phyloP scores from a whole-genome alignment of 2,329 filamentous ascomycete genomes.

The Eutypella sp. region DNA sequence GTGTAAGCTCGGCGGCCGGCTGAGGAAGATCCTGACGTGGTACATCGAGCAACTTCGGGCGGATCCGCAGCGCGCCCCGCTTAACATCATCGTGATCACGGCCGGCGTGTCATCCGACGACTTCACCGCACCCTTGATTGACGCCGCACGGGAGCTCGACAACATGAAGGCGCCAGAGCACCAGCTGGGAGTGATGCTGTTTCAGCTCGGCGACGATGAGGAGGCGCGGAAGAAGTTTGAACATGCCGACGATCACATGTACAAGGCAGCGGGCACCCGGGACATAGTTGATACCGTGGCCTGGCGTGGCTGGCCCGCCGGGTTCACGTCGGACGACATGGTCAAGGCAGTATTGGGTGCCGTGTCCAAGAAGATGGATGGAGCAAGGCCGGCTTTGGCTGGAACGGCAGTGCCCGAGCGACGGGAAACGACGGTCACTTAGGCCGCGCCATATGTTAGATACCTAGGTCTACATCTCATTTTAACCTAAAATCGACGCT shows the following conservation, averaged over 20 bases:
- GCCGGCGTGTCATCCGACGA: slow-evolving; percentile 18
- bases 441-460: no score
- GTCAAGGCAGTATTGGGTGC: slow-evolving; percentile 17
- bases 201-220: slow-evolving; percentile 21
- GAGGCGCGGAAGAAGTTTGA: slow-evolving; percentile 17
- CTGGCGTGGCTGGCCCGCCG: slow-evolving; percentile 18
- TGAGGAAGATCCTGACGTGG: slow-evolving; percentile 21
- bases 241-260: slow-evolving; percentile 19
- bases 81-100: slow-evolving; percentile 25
- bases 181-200: slow-evolving; percentile 38
- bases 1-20: slow-evolving; percentile 23
- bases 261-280: slow-evolving; percentile 12
- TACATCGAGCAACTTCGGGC: slow-evolving; percentile 22
- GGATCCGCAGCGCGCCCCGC: slow-evolving; percentile 20
- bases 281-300: slow-evolving; percentile 22
- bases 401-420: slow-evolving; percentile 14
- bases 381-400: slow-evolving; percentile 14
- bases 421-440: slow-evolving; percentile 14
- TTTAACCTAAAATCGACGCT: no score
- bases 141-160: slow-evolving; percentile 14
- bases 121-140: slow-evolving; percentile 13
- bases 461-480: no score
- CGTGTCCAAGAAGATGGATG: slow-evolving; percentile 20
- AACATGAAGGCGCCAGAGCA: slow-evolving; percentile 12
- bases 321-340: slow-evolving; percentile 18